Conservation (phyloP, 371 early-diverging fungal genomes). For the Rhizopus microsporus region DNA sequence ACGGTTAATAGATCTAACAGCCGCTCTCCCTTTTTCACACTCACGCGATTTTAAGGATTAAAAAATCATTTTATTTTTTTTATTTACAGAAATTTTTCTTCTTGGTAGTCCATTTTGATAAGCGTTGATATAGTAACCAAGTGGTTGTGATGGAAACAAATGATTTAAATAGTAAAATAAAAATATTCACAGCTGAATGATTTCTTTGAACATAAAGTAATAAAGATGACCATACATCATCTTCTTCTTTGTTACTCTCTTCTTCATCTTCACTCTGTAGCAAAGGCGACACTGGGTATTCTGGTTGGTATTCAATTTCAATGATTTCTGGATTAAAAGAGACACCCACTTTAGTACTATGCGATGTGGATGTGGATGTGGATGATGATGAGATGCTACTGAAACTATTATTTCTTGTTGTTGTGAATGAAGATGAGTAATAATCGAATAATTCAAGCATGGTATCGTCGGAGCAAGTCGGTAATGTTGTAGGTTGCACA, state of each 20-base stretch:
- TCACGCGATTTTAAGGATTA: too few species aligned
- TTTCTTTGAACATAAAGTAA: neutral
- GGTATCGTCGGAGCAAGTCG: conserved; percentile 27
- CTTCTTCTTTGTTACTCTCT: conserved; percentile 5
- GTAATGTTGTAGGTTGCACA: conserved; percentile 11
- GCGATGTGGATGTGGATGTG: neutral
- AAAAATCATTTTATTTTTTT: neutral
- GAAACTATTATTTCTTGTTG: conserved; percentile 8
- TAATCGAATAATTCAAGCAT: neutral
- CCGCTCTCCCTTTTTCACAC: too few species aligned
- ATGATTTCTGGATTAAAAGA: conserved; percentile 36
- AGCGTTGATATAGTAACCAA: conserved; percentile 24
- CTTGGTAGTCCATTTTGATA: conserved; percentile 22
- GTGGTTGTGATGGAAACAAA: conserved; percentile 26
- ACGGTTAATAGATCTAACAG: too few species aligned
- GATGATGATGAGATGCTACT: conserved; percentile 5
- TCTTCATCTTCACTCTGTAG: conserved; percentile 7
- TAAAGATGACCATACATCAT: conserved; percentile 18
- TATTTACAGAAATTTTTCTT: conserved; percentile 11
- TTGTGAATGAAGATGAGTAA: neutral
- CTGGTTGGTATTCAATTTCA: conserved; percentile 35
- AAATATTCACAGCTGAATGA: neutral
- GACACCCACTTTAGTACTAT: conserved; percentile 14
- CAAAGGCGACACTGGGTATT: conserved; percentile 21
- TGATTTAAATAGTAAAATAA: conserved; percentile 14